Conservation (phyloP, 805 yeast genomes). For the Teunomyces kruisii region DNA sequence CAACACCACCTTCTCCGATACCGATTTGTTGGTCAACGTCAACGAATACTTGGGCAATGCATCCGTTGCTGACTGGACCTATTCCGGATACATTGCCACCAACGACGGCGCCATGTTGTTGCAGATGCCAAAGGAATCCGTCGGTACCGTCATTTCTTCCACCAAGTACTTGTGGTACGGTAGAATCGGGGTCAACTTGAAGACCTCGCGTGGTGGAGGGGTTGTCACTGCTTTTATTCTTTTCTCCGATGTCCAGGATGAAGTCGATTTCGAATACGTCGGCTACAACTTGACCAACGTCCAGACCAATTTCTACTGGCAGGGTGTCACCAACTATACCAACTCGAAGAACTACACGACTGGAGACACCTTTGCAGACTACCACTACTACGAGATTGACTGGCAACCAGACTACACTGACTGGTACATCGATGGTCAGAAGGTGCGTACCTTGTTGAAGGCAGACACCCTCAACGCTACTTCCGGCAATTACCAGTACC, state of each 20-base stretch:
- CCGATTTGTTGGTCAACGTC: constrained; percentile 23
- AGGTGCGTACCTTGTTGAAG: constrained; percentile 63
- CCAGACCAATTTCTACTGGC: constrained; percentile 79
- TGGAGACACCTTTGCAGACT: constrained; percentile 62
- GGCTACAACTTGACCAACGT: constrained; percentile 68
- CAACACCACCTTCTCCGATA: constrained; percentile 40
- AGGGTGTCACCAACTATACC: constrained; percentile 69
- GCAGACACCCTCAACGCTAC: constrained; percentile 65
- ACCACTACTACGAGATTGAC: constrained; percentile 74
- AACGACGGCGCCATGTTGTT: constrained; percentile 54
- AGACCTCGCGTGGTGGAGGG: constrained; percentile 74
- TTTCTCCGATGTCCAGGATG: constrained; percentile 85
- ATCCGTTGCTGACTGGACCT: constrained; percentile 65
- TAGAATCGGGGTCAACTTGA: constrained; percentile 64
- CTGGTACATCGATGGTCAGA: constrained; percentile 74
- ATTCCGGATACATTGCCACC: constrained; percentile 54
- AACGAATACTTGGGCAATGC: constrained; percentile 67
- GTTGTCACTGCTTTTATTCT: constrained; percentile 81
- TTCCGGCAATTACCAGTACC: constrained; percentile 52
- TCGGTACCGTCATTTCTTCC: constrained; percentile 80
- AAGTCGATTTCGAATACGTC: constrained; percentile 83
- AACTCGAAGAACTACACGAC: constrained; percentile 48
- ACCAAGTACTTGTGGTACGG: constrained; percentile 88
- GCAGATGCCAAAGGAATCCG: constrained; percentile 74
- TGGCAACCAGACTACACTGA: constrained; percentile 72